These are phyloP conservation scores for Nakazawaea pomicola DNA, from an alignment of 805 yeast genomes.

Conservation along the genomic window DNA sequence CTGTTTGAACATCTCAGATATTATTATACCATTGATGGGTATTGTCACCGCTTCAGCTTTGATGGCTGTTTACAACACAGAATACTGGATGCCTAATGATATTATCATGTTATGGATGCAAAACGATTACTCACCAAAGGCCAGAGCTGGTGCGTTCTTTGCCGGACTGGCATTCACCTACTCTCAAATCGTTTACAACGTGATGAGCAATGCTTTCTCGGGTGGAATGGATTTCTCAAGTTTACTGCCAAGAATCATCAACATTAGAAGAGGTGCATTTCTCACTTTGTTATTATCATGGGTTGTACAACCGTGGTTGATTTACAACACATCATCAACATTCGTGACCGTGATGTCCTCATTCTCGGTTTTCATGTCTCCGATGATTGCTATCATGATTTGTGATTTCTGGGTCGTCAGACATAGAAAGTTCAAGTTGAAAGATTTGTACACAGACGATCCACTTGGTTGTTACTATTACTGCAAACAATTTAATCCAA, in stretches of 20 bases:
- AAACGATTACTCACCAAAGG: constrained; percentile 24
- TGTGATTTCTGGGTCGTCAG: constrained; percentile 38
- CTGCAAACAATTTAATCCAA: constrained; percentile 37
- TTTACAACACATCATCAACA: constrained; percentile 27
- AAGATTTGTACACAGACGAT: constrained; percentile 33
- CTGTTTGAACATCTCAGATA: constrained; percentile 23
- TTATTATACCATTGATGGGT: constrained; percentile 39
- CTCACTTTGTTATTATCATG: constrained; percentile 29
- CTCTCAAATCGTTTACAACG: constrained; percentile 35
- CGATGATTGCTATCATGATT: constrained; percentile 32
- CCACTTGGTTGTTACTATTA: constrained; percentile 32
- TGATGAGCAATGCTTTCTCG: constrained; percentile 34
- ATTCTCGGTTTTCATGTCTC: constrained; percentile 32
- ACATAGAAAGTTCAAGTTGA: constrained; percentile 31
- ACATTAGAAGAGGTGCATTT: constrained; percentile 41
- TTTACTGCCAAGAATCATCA: constrained; percentile 37
- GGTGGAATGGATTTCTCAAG: constrained; percentile 51
- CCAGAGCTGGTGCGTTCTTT: constrained; percentile 33
- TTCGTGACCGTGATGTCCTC: constrained; percentile 30
- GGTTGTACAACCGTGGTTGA: constrained; percentile 34
- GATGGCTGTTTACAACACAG: constrained; percentile 27
- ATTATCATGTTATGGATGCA: constrained; percentile 26
- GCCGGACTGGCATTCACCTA: constrained; percentile 26
- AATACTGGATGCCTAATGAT: constrained; percentile 32
- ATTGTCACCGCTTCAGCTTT: constrained; percentile 36